Evolutionary conservation across 768 basidiomycete genomes (phyloP), one percentile per base, ranked within the genome.

Genomic region (Phlebiopsis gigantea): DNA sequence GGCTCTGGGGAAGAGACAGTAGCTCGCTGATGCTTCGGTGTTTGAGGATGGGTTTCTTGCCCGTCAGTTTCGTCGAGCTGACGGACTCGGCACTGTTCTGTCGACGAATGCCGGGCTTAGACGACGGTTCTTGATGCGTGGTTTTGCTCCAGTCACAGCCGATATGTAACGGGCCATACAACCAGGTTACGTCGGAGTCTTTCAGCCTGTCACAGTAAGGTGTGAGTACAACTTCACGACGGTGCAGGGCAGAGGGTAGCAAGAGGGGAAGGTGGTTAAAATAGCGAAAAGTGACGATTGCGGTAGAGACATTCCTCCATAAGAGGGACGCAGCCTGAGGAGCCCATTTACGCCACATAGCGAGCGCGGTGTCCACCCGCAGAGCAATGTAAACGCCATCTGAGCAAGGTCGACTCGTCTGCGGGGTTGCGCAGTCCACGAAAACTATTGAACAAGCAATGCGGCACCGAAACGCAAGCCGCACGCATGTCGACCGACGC

Each of bases 131-230:
- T 28, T 57, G 55, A 25, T 57, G 49, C 12, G 45, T 21, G 17
- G 46, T 22, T 25, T 57, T 31, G 30, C 42, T 42, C 74, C 88
- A 89, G 62, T 93, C 92, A 45, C 86, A 84, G n/a, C 92, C 93
- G 0, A 93, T 92, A 70, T 99, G 96, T 0, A 99, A 77, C 21
- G 96, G 96, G 0, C 96, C 96, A 66, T 99, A 98, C 0, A 99
- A 82, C 96, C 96, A 99, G 1, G 97, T 99, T 41, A 98, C 96
- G 69, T 99, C 96, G 5, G 91, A 94, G 72, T 99, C 96, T 72
- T 99, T 99, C 65, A 99, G 84, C 96, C 96, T 98, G 75, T 28
- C 29, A 61, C 30, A 3, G 34, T 3, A 17, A 30, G 30, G 47
- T 29, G 29, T 52, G 25, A 44, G 42, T 48, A 57, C 24, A 29